phyloP scores from a whole-genome alignment of 345 rosid species.

The Aquilaria malaccensis region DNA sequence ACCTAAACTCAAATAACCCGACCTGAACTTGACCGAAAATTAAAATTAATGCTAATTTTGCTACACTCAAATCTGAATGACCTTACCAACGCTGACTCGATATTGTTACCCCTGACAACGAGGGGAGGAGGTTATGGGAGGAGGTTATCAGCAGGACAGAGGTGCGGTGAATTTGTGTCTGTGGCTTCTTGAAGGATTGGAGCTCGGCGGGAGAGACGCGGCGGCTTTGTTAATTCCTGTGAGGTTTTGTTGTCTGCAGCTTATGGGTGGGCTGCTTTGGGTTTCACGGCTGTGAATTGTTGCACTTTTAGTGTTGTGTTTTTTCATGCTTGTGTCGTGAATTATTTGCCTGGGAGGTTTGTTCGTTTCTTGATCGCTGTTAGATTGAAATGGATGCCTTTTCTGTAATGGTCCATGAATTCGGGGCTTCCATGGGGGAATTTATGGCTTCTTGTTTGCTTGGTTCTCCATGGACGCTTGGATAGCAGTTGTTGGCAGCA shows the following conservation, averaged over 20 bases:
- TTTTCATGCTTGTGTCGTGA: conserved; percentile 21
- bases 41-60: too few relatives aligned
- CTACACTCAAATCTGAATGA: too few relatives aligned
- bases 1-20: too few relatives aligned
- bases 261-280: conserved; percentile 89
- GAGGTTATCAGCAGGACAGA: too few relatives aligned
- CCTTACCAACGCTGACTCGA: too few relatives aligned
- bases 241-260: conserved; percentile 68
- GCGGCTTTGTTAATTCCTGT: conserved; percentile 61
- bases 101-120: too few relatives aligned
- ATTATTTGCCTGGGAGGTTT: conserved; percentile 29
- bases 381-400: conserved; percentile 86
- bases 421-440: conserved; percentile 71
- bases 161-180: too few relatives aligned
- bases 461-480: conserved; percentile 90
- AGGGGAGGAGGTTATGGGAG: too few relatives aligned
- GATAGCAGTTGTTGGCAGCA: conserved; percentile 74
- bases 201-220: conserved; percentile 60
- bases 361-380: conserved; percentile 4
- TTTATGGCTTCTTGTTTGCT: conserved; percentile 73
- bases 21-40: too few relatives aligned
- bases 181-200: conserved; percentile 29
- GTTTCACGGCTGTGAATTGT: conserved; percentile 74
- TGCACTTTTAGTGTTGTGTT: conserved; percentile 72
- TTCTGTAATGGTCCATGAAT: conserved; percentile 83